Percentiles rank a stretch among this genome's conserved stretches.
phyloP scores from a whole-genome alignment of 2,329 filamentous ascomycete species.

The Xylaria sp. region DNA sequence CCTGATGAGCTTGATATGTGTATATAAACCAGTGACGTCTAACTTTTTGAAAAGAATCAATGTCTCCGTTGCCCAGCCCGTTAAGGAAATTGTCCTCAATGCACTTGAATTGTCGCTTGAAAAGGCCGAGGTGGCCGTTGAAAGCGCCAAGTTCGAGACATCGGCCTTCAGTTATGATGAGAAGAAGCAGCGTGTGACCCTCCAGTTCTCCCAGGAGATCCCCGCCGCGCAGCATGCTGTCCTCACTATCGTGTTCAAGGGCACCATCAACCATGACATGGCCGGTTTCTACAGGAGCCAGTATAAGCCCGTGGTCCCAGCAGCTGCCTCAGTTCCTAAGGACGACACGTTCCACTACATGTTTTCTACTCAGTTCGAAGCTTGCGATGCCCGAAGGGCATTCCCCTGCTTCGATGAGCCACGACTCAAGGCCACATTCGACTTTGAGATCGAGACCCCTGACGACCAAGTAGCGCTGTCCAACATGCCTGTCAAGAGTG shows the following conservation, averaged over 20 bases:
- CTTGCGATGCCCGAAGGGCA: constrained; percentile 87
- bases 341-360: constrained; percentile 65
- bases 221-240: constrained; percentile 60
- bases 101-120: constrained; percentile 75
- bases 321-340: constrained; percentile 71
- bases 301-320: constrained; percentile 74
- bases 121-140: constrained; percentile 54
- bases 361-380: constrained; percentile 96
- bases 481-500: constrained; percentile 88
- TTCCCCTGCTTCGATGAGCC: constrained; percentile 99
- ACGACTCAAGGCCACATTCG: constrained; percentile 92
- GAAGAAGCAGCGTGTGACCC: constrained; percentile 74
- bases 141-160: constrained; percentile 55
- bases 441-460: constrained; percentile 87
- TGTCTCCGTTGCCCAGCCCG: constrained; percentile 63
- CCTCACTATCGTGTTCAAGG: constrained; percentile 69
- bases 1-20: background rate
- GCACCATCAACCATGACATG: constrained; percentile 84
- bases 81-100: constrained; percentile 78
- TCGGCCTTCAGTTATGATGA: constrained; percentile 73
- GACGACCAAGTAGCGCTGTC: constrained; percentile 82
- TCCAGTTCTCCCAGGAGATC: constrained; percentile 70
- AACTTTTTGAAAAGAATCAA: constrained; percentile 53
- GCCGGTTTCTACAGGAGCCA: constrained; percentile 90
- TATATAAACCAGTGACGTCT: constrained; percentile 2